Base-by-base conservation (phyloP, 2,329 filamentous ascomycete species). In the Ophiostoma piceae region DNA sequence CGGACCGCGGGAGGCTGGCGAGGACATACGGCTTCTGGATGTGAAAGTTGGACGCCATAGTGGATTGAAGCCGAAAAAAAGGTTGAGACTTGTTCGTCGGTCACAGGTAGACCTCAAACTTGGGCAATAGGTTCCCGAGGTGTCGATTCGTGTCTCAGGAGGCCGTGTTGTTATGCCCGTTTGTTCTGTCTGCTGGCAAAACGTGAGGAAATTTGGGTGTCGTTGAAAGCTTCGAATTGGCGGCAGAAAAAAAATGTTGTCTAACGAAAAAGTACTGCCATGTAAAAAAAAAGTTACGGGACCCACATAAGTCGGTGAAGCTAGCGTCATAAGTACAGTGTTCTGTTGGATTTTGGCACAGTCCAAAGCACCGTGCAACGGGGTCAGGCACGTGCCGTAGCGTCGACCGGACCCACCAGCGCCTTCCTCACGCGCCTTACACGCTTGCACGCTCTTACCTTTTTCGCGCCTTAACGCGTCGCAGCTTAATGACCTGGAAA, bases 11-110 rank as follows among this genome's bases (percentile, higher is more conserved):
- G 65, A 90, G 79, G 9, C 85, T 80, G 43, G 87, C 85, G 73
- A 90, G 80, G 71, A 88, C 83, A 75, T 87, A 88, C n/a, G 88
- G 87, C 79, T 84, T 84, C 76, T 89, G 86, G 70, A 90, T 84
- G 72, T 85, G 84, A 75, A 88, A 87, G 73, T 85, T 84, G 64
- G 84, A 84, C 74, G 85, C 82, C 86, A 88, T 88, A 54, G 47
- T 74, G 74, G 8, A 12, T 57, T 26, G 9, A n/a, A 26, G 51
- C 22, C 35, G 32, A 32, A n/a, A 22, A 26, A n/a, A 14, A 16
- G 1, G 22, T 19, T 5, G n/a, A 14, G 26, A 16, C 29, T 57
- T 26, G 9, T 26, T 29, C 12, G 43, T 35, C 22, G 9, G 22
- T 32, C 29, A 67, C 35, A 51, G 32, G 37, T 26, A 14, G 9